A percentile compares a stretch with the other conserved stretches of the same genome.
Conservation (phyloP, 1,284 basidiomycete genomes). For the Sporisorium sorghi region DNA sequence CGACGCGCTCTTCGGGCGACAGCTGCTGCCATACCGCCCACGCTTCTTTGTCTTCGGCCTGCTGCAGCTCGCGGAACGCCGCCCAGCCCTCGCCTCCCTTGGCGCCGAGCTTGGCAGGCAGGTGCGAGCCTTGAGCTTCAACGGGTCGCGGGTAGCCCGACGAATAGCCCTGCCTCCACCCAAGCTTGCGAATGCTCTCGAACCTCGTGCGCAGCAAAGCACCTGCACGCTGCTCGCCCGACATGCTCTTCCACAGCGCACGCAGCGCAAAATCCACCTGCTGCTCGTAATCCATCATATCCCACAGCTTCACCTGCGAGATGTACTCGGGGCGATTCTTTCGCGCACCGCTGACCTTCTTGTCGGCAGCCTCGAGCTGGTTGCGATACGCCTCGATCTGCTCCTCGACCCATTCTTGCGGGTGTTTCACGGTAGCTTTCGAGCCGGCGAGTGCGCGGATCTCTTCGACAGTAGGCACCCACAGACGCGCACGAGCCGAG, state of each 20-base stretch:
- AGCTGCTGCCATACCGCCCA: constrained; percentile 61
- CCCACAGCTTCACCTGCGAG: constrained; percentile 20
- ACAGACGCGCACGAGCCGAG: constrained; percentile 49
- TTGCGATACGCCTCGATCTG: constrained; percentile 24
- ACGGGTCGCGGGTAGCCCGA: constrained; percentile 59
- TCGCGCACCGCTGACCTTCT: constrained; percentile 6
- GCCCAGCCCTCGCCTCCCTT: constrained; percentile 27
- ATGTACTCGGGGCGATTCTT: background rate
- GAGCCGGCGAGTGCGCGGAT: constrained; percentile 10
- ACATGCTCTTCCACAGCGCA: constrained; percentile 42
- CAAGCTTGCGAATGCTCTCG: constrained; percentile 59
- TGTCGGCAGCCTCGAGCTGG: constrained; percentile 1
- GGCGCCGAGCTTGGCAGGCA: constrained; percentile 25
- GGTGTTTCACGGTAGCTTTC: constrained; percentile 19
- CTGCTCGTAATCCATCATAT: constrained; percentile 46
- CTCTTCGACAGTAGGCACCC: constrained; percentile 30
- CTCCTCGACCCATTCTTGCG: constrained; percentile 24
- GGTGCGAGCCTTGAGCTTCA: constrained; percentile 21
- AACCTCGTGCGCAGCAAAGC: constrained; percentile 46
- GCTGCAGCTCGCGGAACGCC: constrained; percentile 41
- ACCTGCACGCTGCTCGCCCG: constrained; percentile 22
- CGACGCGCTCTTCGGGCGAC: constrained; percentile 34
- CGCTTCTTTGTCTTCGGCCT: constrained; percentile 46
- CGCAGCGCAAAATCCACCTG: constrained; percentile 49
- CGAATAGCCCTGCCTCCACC: constrained; percentile 66